phyloP scores from a whole-genome alignment of 805 yeast genomes.

The Teunomyces barrocoloradensis region DNA sequence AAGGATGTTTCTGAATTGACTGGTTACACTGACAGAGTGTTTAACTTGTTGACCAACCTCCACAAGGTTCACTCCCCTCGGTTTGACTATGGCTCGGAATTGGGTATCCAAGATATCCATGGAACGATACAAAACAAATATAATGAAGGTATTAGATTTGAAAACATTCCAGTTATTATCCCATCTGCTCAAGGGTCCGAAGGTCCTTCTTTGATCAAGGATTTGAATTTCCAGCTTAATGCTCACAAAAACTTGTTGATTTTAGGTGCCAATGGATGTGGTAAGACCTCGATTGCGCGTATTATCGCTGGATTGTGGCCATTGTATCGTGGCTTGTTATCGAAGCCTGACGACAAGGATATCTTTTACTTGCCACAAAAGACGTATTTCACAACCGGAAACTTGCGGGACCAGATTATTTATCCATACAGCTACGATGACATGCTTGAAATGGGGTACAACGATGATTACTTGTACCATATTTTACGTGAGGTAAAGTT shows the following conservation, averaged over 20 bases:
- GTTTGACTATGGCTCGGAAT: conserved; percentile 48
- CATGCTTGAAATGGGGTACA: conserved; percentile 67
- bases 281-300: conserved; percentile 83
- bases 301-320: conserved; percentile 92
- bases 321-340: conserved; percentile 73
- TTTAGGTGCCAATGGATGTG: conserved; percentile 85
- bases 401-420: conserved; percentile 85
- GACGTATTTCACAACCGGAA: conserved; percentile 79
- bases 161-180: conserved; percentile 75
- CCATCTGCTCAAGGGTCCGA: conserved; percentile 64
- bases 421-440: conserved; percentile 80
- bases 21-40: conserved; percentile 86
- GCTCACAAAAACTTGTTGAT: conserved; percentile 71
- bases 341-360: conserved; percentile 70
- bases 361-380: conserved; percentile 81
- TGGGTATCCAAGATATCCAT: conserved; percentile 50
- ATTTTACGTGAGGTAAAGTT: conserved; percentile 74
- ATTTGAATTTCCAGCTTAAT: conserved; percentile 57
- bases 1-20: conserved; percentile 89
- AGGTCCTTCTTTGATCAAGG: conserved; percentile 58
- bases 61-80: conserved; percentile 76
- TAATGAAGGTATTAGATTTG: conserved; percentile 71
- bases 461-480: conserved; percentile 66
- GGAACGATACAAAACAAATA: conserved; percentile 82
- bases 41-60: conserved; percentile 67